Percentiles rank a stretch among this genome's conserved stretches.
Evolutionary conservation across 2,329 filamentous ascomycete species (phyloP).

Genomic region (Alternaria alternata): DNA sequence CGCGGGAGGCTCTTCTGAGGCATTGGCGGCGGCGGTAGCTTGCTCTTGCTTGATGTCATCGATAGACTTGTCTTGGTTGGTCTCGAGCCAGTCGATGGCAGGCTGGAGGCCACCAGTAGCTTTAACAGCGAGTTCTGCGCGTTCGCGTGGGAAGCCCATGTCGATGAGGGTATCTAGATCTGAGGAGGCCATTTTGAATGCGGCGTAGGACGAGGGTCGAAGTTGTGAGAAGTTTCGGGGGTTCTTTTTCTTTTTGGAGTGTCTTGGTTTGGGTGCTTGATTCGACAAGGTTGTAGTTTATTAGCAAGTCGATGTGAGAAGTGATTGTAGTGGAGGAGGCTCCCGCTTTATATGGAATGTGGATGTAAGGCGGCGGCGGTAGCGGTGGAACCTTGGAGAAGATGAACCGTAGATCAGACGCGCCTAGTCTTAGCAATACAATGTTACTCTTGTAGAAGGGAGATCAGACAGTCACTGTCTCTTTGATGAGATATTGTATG

Average conservation of each 20-base stretch:
- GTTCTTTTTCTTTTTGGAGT: not conserved
- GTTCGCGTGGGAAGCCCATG: conserved; percentile 83
- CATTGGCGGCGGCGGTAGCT: conserved; percentile 43
- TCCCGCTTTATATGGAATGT: conserved; percentile 4
- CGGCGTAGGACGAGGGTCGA: conserved; percentile 10
- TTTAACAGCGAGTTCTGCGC: conserved; percentile 83
- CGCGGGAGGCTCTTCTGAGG: conserved; percentile 65
- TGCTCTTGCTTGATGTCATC: conserved; percentile 74
- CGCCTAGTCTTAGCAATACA: not conserved
- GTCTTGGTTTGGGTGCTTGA: conserved; percentile 4
- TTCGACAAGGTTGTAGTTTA: not conserved
- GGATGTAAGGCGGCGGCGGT: conserved; percentile 16
- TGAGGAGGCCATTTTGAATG: conserved; percentile 53
- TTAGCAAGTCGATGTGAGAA: conserved; percentile 1
- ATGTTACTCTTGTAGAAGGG: not conserved
- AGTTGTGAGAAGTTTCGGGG: conserved; percentile 10
- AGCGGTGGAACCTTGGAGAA: conserved; percentile 25
- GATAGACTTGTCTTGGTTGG: conserved; percentile 85
- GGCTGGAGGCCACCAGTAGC: conserved; percentile 82
- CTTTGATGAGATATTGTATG: not conserved
- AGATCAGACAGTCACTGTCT: not conserved
- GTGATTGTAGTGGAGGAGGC: conserved; percentile 4
- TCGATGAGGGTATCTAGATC: conserved; percentile 69
- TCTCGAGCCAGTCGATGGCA: conserved; percentile 93
- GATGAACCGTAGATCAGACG: conserved; percentile 23